A percentile compares a stretch with the other conserved stretches of the same genome.
Conservation (phyloP, 768 basidiomycete genomes). For the Udeniomyces megalosporus region DNA sequence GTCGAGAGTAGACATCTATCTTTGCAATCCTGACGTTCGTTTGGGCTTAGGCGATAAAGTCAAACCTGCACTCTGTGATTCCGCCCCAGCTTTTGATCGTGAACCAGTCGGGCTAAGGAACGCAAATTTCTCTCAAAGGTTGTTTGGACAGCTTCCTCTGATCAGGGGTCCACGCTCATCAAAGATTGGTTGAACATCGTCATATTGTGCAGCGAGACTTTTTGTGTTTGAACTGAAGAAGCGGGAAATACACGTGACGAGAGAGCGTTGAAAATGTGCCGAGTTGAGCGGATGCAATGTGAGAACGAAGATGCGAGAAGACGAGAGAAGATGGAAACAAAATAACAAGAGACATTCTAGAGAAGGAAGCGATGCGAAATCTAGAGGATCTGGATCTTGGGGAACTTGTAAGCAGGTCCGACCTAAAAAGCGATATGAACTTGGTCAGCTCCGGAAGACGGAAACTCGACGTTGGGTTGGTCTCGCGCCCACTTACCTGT, state of each 20-base stretch:
- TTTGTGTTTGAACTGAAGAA: not conserved
- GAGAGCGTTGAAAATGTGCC: not conserved
- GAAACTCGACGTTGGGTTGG: too few relatives aligned
- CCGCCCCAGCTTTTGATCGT: too few relatives aligned
- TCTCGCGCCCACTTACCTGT: slow-evolving; percentile 42
- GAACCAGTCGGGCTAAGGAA: too few relatives aligned
- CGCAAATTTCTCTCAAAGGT: not conserved
- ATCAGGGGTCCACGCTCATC: not conserved
- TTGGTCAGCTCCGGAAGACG: not conserved
- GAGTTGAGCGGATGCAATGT: not conserved
- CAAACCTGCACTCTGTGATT: too few relatives aligned
- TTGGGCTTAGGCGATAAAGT: too few relatives aligned
- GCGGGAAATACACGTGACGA: not conserved
- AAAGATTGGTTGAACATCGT: not conserved
- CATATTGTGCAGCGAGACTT: not conserved
- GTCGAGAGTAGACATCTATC: too few relatives aligned
- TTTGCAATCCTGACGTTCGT: too few relatives aligned
- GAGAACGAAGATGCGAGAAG: not conserved
- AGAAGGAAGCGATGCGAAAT: not conserved
- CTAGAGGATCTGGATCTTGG: slow-evolving; percentile 32
- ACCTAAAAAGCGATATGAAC: slow-evolving; percentile 29
- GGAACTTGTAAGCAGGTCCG: slow-evolving; percentile 44
- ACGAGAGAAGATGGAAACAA: not conserved
- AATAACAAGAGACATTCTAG: not conserved
- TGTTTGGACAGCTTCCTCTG: not conserved